Base-by-base conservation (phyloP, 2,329 filamentous ascomycete genomes). In the Ceratocystis lukuohia region DNA sequence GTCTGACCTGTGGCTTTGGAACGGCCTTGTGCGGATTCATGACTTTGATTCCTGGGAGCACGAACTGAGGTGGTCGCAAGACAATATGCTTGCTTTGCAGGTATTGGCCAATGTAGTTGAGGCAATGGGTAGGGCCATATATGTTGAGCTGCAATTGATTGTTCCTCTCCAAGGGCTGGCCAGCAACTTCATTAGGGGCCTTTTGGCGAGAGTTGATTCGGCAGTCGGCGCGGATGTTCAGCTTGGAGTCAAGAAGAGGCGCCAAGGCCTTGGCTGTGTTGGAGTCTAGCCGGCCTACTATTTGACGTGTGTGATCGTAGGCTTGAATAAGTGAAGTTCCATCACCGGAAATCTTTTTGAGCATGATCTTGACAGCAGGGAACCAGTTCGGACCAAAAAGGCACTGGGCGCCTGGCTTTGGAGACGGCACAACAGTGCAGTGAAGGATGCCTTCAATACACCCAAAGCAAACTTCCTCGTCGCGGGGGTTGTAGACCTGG, bases 391-490 rank as follows among this genome's bases (percentile, higher is more conserved):
- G 76, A 56, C 82, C 77, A 70, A 83, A 84, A 8, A 88, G 77
- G 22, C 81, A 77, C 67, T 83, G 80, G 28, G 81, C 79, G 37
- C 82, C 82, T 1, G 87, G 84, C 71, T 86, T 90, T 0, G 86
- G 84, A 1, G 80, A 83, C 0, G 90, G 91, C 1, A 93, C 84
- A 45, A 79, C 77, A 71, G 84, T 81, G 68, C 87, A 88, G 69
- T 86, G 84, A 53, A 94, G 78, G 65, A 78, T 82, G 1, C 85
- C 82, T 65, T 90, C 85, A 22, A 95, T 76, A 76, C 88, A 88
- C 53, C 91, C 91, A 72, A 89, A 91, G 75, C 90, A 95, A 2
- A 95, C 87, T 71, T 90, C 85, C 72, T 89, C 84, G 22, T 85
- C 81, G 61, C 79, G 82, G 37, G 84, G 80, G 66, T 88, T 82